A percentile compares a stretch with the other conserved stretches of the same genome.
Conservation (phyloP, 345 rosid genomes). For the Salix brachista region DNA sequence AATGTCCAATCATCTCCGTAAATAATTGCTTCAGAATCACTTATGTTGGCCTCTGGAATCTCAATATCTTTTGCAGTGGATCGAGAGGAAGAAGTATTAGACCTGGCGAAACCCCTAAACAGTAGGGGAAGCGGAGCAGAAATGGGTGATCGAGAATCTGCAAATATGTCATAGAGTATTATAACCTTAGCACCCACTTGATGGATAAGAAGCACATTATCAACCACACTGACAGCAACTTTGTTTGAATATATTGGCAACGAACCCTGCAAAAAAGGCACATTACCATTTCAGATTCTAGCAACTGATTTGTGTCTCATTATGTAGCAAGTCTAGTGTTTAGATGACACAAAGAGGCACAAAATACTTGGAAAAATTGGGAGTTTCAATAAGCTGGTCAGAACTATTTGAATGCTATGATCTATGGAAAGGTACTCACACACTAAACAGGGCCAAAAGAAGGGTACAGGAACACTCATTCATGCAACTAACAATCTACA, state of each 20-base stretch:
- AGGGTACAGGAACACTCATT: not conserved
- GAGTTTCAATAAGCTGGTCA: not conserved
- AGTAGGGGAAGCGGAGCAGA: constrained; percentile 96
- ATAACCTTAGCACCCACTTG: constrained; percentile 96
- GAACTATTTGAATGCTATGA: not conserved
- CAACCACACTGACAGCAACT: constrained; percentile 78
- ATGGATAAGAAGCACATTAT: constrained; percentile 90
- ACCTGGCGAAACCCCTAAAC: constrained; percentile 66
- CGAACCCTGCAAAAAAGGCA: constrained; percentile 62
- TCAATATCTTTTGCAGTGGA: constrained; percentile 47
- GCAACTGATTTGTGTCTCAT: not conserved
- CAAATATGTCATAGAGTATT: constrained; percentile 84
- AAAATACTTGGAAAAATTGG: not conserved
- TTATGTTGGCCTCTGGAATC: constrained; percentile 45
- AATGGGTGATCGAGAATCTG: constrained; percentile 91
- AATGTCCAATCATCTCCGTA: constrained; percentile 92
- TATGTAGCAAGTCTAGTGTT: not conserved
- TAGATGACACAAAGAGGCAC: not conserved
- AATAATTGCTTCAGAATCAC: constrained; percentile 48
- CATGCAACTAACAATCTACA: not conserved
- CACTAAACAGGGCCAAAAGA: not conserved
- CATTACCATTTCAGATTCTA: not conserved
- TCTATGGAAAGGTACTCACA: not conserved
- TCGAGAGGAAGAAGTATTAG: constrained; percentile 41
- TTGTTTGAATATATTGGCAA: constrained; percentile 90